These are phyloP conservation scores for Piper betle DNA, from an alignment of 164 flowering plant genomes.

Conservation along the genomic window DNA sequence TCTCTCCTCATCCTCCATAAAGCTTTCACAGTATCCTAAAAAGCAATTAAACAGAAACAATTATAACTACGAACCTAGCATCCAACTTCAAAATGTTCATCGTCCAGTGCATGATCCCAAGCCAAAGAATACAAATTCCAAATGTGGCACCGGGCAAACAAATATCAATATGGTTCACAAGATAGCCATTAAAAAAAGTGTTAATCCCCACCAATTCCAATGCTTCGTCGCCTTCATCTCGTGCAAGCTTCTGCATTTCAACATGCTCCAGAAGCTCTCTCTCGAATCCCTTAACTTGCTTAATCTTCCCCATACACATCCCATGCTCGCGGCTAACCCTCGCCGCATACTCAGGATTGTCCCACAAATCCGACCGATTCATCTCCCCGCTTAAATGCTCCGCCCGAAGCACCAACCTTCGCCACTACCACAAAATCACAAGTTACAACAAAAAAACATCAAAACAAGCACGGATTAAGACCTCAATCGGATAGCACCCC, in stretches of 20 bases:
- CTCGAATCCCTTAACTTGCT: constrained; percentile 66
- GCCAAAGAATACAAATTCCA: too few species aligned
- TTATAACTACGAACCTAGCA: too few species aligned
- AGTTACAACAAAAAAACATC: not conserved
- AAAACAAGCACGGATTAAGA: not conserved
- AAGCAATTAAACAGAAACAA: too few species aligned
- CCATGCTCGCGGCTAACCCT: constrained; percentile 93
- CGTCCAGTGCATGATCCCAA: not conserved
- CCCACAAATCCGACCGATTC: constrained; percentile 76
- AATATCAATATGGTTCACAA: not conserved
- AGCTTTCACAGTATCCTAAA: constrained; percentile 63
- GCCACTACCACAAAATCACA: constrained; percentile 47
- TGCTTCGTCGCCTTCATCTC: constrained; percentile 80
- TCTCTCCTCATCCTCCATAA: constrained; percentile 61
- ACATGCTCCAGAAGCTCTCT: constrained; percentile 78
- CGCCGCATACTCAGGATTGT: constrained; percentile 84
- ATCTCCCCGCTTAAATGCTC: constrained; percentile 44
- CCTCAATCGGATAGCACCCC: not conserved
- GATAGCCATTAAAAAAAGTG: constrained; percentile 56
- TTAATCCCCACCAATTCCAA: constrained; percentile 85
- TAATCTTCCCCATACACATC: constrained; percentile 67
- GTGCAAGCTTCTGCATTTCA: constrained; percentile 91
- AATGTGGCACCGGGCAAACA: not conserved
- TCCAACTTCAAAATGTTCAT: not conserved
- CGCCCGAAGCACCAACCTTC: constrained; percentile 39